Evolutionary conservation across 2,329 filamentous ascomycete species (phyloP), one percentile per base, ranked within the genome.

Genomic region (Biscogniauxia mediterranea): DNA sequence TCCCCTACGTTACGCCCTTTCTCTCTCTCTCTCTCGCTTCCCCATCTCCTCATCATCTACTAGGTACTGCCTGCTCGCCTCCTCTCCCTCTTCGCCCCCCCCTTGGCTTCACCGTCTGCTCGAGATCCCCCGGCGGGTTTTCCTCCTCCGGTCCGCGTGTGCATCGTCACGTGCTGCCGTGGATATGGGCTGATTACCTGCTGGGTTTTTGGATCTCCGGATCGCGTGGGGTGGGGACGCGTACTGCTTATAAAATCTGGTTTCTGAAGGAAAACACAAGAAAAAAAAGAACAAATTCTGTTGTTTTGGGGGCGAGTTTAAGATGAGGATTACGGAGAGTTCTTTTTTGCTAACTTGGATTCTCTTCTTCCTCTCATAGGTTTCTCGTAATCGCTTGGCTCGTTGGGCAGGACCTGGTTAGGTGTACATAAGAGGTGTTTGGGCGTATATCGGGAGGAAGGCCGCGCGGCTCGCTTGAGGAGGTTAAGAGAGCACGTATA

Each of bases 151-250:
- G 68, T 67, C 61, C 66, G 69, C 67, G 71, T 70, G 72, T 74
- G 73, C 71, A 75, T 69, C 73, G 73, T 65, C 73, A 75, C 64
- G 69, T 75, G 72, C 71, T 73, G 71, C 71, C 73, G 69, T 57
- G 69, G 56, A 58, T 64, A 52, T 5, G 66, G 58, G 50, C 51
- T 38, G 53, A 38, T 38, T 61, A 32, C 28, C 7, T 9, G 28
- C 2, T 25, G 65, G 61, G 54, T 20, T 54, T 54, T 54, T 49
- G 56, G 42, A 55, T 57, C 54, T 61, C 59, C n/a, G 56, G 58
- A 66, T 67, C 62, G 64, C 68, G 69, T 49, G 66, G 69, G 71
- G 72, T 70, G 73, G 70, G 71, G 73, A 69, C 71, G 68, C 60
- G 73, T 74, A 59, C 57, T 75, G 73, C 73, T 75, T 75, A 74